These are phyloP conservation scores for Crithidia acanthocephali DNA, from an alignment of 208 protist species.

Conservation along the genomic window DNA sequence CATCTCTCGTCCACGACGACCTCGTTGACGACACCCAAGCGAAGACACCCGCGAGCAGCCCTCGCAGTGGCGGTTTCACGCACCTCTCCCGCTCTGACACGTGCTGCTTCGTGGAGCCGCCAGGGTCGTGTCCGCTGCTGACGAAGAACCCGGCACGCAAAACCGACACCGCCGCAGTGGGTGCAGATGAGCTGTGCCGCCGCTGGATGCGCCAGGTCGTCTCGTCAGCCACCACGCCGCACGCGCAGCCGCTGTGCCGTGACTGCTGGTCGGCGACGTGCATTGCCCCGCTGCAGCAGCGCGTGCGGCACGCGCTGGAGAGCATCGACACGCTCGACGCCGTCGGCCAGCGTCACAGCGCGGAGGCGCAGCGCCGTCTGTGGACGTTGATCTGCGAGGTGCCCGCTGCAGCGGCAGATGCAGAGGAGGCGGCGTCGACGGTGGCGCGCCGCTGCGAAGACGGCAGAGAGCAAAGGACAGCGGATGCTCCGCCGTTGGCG, in stretches of 20 bases:
- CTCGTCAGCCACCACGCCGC: background rate
- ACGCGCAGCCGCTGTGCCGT: conserved; percentile 27
- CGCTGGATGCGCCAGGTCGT: conserved; percentile 33
- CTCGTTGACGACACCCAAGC: background rate
- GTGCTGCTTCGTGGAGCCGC: background rate
- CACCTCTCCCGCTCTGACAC: background rate
- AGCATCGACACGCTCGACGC: conserved; percentile 1
- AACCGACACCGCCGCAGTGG: background rate
- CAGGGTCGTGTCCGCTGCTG: background rate
- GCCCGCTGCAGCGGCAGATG: background rate
- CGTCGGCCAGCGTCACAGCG: background rate
- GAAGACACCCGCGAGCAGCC: background rate
- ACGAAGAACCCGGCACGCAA: background rate
- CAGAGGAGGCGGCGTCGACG: background rate
- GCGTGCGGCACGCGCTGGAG: conserved; percentile 4
- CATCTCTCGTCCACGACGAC: background rate
- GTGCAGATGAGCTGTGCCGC: conserved; percentile 17
- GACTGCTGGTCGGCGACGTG: conserved; percentile 21
- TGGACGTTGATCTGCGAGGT: conserved; percentile 7
- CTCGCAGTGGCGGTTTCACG: no score
- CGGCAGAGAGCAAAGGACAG: background rate
- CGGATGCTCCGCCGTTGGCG: background rate
- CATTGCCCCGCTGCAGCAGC: conserved; percentile 26
- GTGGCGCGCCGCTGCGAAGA: background rate
- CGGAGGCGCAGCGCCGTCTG: background rate